A percentile compares a stretch with the other conserved stretches of the same genome.
Conservation (phyloP, 768 basidiomycete genomes). For the Russula emetica region DNA sequence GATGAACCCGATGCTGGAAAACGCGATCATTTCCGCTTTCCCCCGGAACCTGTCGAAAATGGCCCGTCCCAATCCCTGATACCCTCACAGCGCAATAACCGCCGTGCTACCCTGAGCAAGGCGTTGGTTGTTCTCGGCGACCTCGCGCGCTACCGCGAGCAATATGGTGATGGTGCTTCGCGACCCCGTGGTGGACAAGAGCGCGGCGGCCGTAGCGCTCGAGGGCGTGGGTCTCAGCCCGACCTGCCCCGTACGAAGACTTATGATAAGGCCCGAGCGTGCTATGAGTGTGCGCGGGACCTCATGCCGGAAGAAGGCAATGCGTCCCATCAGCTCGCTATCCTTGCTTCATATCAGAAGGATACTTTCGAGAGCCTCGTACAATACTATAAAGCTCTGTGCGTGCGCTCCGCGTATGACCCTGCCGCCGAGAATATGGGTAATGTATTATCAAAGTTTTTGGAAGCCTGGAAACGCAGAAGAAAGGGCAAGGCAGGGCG, state of each 20-base stretch:
- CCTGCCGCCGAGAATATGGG: constrained; percentile 83
- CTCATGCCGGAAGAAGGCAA: constrained; percentile 89
- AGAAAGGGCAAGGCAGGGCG: constrained; percentile 36
- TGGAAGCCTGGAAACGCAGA: constrained; percentile 54
- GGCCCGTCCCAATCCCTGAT: constrained; percentile 35
- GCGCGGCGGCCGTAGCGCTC: constrained; percentile 51
- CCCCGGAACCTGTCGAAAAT: constrained; percentile 46
- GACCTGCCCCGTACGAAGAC: constrained; percentile 41
- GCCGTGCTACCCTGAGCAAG: constrained; percentile 78
- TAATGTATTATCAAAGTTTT: constrained; percentile 59
- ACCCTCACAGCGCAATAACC: constrained; percentile 51
- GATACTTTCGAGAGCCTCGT: constrained; percentile 78
- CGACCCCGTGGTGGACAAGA: constrained; percentile 66
- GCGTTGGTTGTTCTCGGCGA: constrained; percentile 90
- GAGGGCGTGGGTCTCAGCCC: constrained; percentile 42
- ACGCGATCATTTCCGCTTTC: constrained; percentile 57
- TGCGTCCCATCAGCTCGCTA: constrained; percentile 93
- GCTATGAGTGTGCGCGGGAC: constrained; percentile 80
- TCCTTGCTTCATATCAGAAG: constrained; percentile 77
- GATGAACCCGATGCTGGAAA: constrained; percentile 39
- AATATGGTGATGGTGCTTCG: constrained; percentile 72
- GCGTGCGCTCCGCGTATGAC: constrained; percentile 80
- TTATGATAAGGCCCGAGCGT: constrained; percentile 69
- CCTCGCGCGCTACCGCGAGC: constrained; percentile 88
- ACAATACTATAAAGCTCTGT: constrained; percentile 89